Base-by-base conservation (phyloP, 164 flowering plant species). In the Cinnamomum micranthum region DNA sequence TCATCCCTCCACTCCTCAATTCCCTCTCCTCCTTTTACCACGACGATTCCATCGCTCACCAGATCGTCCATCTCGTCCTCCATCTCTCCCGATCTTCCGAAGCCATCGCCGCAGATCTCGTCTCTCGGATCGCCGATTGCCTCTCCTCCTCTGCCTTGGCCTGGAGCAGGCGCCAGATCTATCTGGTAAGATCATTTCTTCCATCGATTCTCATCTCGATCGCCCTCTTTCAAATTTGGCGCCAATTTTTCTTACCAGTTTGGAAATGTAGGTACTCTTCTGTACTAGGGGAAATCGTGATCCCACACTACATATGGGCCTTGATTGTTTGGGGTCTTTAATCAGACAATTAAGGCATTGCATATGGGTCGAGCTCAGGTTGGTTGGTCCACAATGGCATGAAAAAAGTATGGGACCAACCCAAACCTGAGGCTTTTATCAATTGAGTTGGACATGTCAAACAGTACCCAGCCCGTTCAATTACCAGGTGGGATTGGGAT, bases 101-200 rank as follows among this genome's bases (percentile, higher is more conserved):
- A 20, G 71, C 83, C 12, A 72, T 82, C 17, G 72, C 70, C 20
- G 75, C 68, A 7, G 90, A 90, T 68, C 87, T 93, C 50, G 82
- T 91, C 13, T 77, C 82, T 3, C 76, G 87, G 65, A 78, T 92
- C 50, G 77, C 97, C 23, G 88, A 83, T 52, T 74, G 50, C 19
- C 80, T 93, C 31, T 80, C 87, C 3, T 84, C 88, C 25, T 83
- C 86, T 41, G 74, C 83, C 24, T 78, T 91, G 77, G 81, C 81
- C 0, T 95, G 97, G 98, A 88, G 92, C 75, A 83, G 85, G 5
- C 83, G 86, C 20, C 97, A 92, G 82, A 76, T 87, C 58, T 83
- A 86, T 75, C 77, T 77, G 89, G 98, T 93, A 74, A 63, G 78
- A 33, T 68, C 6, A 25, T 7, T 20, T 55, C 6, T 20, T 55